These are phyloP conservation scores for Lagerstroemia speciosa DNA, from an alignment of 345 rosid genomes.

Conservation along the genomic window DNA sequence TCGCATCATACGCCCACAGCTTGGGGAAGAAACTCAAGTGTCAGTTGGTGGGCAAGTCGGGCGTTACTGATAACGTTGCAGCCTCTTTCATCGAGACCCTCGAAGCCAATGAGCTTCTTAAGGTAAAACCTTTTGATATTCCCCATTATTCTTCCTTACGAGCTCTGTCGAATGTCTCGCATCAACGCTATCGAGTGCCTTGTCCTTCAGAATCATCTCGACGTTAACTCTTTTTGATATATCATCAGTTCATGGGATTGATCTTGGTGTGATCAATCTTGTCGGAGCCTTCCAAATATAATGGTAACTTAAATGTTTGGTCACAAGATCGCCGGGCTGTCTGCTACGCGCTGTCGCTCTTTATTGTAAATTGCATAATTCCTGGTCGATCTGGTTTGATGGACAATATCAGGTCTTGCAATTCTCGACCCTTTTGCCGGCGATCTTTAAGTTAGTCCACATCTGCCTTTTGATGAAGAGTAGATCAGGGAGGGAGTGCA, in stretches of 20 bases:
- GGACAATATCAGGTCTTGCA: background rate
- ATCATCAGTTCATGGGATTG: background rate
- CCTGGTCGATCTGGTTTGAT: background rate
- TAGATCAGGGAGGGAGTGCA: too few relatives aligned
- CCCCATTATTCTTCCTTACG: background rate
- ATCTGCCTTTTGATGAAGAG: background rate
- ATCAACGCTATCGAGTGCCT: background rate
- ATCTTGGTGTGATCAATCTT: background rate
- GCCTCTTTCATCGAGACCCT: slow-evolving; percentile 63
- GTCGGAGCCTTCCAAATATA: too few relatives aligned
- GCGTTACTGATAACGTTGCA: slow-evolving; percentile 57
- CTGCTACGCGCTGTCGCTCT: too few relatives aligned
- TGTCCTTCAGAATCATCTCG: too few relatives aligned
- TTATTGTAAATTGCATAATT: background rate
- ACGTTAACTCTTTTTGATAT: background rate
- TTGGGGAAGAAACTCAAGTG: slow-evolving; percentile 69
- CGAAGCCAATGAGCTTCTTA: slow-evolving; percentile 73
- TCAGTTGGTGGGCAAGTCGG: slow-evolving; percentile 77
- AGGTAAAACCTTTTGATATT: slow-evolving; percentile 27
- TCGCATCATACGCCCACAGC: slow-evolving; percentile 67
- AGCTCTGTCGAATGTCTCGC: background rate
- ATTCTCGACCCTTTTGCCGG: background rate
- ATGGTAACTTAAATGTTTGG: background rate
- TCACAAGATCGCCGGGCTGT: too few relatives aligned
- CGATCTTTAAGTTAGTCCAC: background rate